These are phyloP conservation scores for Panaeolus papilionaceus DNA, from an alignment of 768 basidiomycete species.

Conservation along the genomic window DNA sequence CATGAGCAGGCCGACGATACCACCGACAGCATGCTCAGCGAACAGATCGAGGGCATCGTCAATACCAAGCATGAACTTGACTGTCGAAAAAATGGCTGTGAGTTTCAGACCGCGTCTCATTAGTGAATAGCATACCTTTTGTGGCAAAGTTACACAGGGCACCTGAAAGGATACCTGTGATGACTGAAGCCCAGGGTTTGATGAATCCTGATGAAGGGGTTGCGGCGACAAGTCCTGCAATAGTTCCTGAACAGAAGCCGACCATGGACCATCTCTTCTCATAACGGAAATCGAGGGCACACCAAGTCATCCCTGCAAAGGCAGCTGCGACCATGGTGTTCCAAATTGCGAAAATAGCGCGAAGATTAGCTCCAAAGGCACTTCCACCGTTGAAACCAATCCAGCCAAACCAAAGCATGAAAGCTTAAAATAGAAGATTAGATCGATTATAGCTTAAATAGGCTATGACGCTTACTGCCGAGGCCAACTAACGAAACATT, in stretches of 20 bases:
- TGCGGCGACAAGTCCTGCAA: constrained; percentile 87
- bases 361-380: constrained; percentile 86
- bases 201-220: constrained; percentile 89
- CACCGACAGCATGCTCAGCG: constrained; percentile 89
- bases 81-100: constrained; percentile 39
- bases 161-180: constrained; percentile 78
- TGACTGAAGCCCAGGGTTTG: constrained; percentile 76
- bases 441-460: not conserved
- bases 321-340: constrained; percentile 90
- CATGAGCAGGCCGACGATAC: constrained; percentile 73
- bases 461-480: constrained; percentile 54
- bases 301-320: constrained; percentile 85
- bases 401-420: constrained; percentile 89
- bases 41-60: constrained; percentile 95
- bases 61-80: constrained; percentile 70
- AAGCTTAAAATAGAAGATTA: constrained; percentile 42
- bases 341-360: constrained; percentile 85
- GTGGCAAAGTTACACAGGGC: constrained; percentile 84
- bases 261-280: constrained; percentile 90
- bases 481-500: constrained; percentile 85
- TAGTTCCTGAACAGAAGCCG: constrained; percentile 92
- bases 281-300: constrained; percentile 76
- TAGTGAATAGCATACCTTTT: constrained; percentile 56
- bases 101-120: not conserved
- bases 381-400: constrained; percentile 92